A percentile compares a stretch with the other conserved stretches of the same genome.
phyloP scores from a whole-genome alignment of 2,329 filamentous ascomycete genomes.

The Cladosporium austrohemisphaericum region DNA sequence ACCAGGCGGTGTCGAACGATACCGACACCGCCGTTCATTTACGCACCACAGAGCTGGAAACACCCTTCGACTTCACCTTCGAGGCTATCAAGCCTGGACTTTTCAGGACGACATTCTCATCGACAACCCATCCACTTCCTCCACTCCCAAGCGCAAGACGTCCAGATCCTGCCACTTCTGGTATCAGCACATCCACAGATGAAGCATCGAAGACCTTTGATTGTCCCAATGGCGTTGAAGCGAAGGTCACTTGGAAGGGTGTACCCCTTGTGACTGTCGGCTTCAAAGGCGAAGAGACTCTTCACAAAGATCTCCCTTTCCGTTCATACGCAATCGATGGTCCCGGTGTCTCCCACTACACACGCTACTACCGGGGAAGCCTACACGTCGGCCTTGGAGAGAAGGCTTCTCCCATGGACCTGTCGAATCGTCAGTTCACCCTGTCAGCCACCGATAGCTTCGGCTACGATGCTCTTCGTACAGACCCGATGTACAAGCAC shows the following conservation, averaged over 20 bases:
- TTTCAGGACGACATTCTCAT: slow-evolving; percentile 66
- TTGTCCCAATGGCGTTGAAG: slow-evolving; percentile 40
- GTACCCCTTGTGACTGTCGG: slow-evolving; percentile 57
- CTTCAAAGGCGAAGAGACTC: slow-evolving; percentile 47
- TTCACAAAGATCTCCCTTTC: slow-evolving; percentile 61
- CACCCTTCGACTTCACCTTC: slow-evolving; percentile 57
- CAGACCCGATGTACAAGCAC: slow-evolving; percentile 72
- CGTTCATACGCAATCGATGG: slow-evolving; percentile 64
- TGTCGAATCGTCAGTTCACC: slow-evolving; percentile 62
- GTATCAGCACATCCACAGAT: not conserved
- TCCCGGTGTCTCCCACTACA: slow-evolving; percentile 62
- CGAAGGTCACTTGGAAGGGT: slow-evolving; percentile 56
- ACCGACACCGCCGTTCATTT: slow-evolving; percentile 38
- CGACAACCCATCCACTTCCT: slow-evolving; percentile 58
- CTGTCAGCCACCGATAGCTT: slow-evolving; percentile 69
- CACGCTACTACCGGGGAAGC: slow-evolving; percentile 57
- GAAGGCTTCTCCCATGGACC: slow-evolving; percentile 69
- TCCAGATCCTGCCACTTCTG: slow-evolving; percentile 37
- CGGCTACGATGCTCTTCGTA: slow-evolving; percentile 67
- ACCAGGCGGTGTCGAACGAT: slow-evolving; percentile 26
- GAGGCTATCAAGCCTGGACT: slow-evolving; percentile 59
- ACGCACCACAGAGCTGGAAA: slow-evolving; percentile 38
- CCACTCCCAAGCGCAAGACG: slow-evolving; percentile 59
- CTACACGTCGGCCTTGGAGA: slow-evolving; percentile 69
- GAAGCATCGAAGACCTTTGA: not conserved